Evolutionary conservation across 73 alveolate genomes (phyloP), one percentile per base, ranked within the genome.

Genomic region (Halteria grandinella): DNA sequence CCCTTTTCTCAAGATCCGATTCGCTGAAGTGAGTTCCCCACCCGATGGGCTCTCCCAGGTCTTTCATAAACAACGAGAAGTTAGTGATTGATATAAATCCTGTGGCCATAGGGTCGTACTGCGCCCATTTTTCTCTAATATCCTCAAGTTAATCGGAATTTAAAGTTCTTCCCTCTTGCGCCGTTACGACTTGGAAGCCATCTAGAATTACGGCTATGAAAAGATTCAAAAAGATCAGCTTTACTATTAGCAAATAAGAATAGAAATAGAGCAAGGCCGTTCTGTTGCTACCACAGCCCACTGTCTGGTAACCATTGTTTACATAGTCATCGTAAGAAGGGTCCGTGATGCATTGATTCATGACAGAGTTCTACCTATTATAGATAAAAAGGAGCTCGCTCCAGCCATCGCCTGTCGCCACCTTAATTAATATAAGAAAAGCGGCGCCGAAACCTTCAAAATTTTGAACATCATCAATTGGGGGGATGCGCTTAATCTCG

Each of bases 401-500:
- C 92, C 92, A 83, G 36, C 74, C 55, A 58, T 83, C 92, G 17
- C 92, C 92, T 17, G 92, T 75, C 0, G 92, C 74, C 28, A 62
- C 41, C 32, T 69, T 55, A 83, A 83, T 75, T 18, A 83, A 41
- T 7, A 83, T 76, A 20, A 83, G 55, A 52, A 76, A 57, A 18
- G 88, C 41, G 34, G 45, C 52, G 15, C 48, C 63, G 41, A 83
- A 83, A 17, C 72, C 36, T 47, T 70, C 70, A 51, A 76, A 83
- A 51, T 83, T 75, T 21, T 44, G 23, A 44, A 15, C 50, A 58
- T 71, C 70, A 29, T 0, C 29, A 55, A 51, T 32, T 23, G 25
- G 29, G 14, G 49, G 88, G 62, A 39, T 83, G 57, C 76, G 20
- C n/a, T n/a, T n/a, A n/a, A n/a, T n/a, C n/a, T n/a, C n/a, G n/a